Base-by-base conservation (phyloP, 306 rosid species). In the Mucuna pruriens region DNA sequence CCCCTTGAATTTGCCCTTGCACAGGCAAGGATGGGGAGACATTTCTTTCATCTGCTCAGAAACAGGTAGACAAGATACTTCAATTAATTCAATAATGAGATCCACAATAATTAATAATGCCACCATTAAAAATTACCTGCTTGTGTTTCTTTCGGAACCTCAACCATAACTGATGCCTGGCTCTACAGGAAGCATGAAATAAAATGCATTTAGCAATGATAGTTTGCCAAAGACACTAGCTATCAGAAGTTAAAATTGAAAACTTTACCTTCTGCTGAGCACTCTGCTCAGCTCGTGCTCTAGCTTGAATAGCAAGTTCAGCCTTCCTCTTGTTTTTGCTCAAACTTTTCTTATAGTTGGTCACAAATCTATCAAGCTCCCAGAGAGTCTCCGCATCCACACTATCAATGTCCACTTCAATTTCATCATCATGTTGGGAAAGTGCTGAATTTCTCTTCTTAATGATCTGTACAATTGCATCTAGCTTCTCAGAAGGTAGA, bases 321-420 rank as follows among this genome's bases (percentile, higher is more conserved):
- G 92, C 94, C 84, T 87, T 95, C 73, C 98, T 87, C 90, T 93
- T 95, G 85, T 89, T 85, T 82, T 95, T 95, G 89, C 98, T 95
- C 87, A 95, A 89, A 82, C 96, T 90, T 90, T 95, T 95, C 92
- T 91, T 95, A 75, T 89, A 93, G 88, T 95, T 95, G 55, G 97
- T 91, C 57, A 95, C 97, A 85, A 90, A 93, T 86, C 98, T 90
- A 84, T 95, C 99, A 62, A 95, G 99, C 88, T 95, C 99, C 99
- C 98, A 95, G 42, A 95, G 93, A 71, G 97, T 95, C 89, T 95
- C 98, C 40, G 90, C 80, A 86, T 95, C 99, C 76, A 95, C 97
- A 1, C 91, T 91, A 86, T 95, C 98, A 76, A 95, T 91, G 82
- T 95, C 97, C 85, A 95, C 99, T 88, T 95, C 99, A 83, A 95